Conservation (phyloP, 208 protist genomes). For the Leishmania arabica region DNA sequence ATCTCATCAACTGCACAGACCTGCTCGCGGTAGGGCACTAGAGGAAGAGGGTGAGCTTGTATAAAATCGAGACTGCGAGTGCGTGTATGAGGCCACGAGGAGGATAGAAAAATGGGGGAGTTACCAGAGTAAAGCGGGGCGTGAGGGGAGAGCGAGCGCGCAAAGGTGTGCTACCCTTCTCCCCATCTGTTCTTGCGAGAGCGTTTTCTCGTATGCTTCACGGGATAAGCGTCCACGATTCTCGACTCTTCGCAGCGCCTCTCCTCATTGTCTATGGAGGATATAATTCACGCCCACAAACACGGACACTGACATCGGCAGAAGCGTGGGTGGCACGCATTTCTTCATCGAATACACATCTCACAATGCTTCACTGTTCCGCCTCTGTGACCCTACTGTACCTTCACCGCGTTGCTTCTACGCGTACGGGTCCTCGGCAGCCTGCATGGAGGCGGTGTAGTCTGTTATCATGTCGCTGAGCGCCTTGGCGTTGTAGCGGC, state of each 20-base stretch:
- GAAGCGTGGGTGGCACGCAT: not conserved
- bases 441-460: constrained; percentile 30
- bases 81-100: not conserved
- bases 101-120: not conserved
- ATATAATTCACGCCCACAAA: not conserved
- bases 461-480: constrained; percentile 47
- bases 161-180: not conserved
- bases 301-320: not conserved
- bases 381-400: not conserved
- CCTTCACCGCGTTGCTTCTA: not conserved
- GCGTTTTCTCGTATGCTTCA: not conserved
- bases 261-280: not conserved
- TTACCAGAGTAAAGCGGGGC: not conserved
- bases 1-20: not conserved
- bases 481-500: constrained; percentile 44
- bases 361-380: not conserved
- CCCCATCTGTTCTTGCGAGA: not conserved
- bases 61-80: not conserved
- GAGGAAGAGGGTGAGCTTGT: not conserved
- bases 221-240: not conserved
- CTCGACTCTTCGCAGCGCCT: not conserved
- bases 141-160: not conserved
- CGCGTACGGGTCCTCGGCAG: not conserved
- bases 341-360: not conserved
- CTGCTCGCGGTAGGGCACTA: not conserved